A percentile compares a stretch with the other conserved stretches of the same genome.
These are phyloP conservation scores for Xerophyta viscosa DNA, from an alignment of 106 monocot genomes.

Conservation along the genomic window DNA sequence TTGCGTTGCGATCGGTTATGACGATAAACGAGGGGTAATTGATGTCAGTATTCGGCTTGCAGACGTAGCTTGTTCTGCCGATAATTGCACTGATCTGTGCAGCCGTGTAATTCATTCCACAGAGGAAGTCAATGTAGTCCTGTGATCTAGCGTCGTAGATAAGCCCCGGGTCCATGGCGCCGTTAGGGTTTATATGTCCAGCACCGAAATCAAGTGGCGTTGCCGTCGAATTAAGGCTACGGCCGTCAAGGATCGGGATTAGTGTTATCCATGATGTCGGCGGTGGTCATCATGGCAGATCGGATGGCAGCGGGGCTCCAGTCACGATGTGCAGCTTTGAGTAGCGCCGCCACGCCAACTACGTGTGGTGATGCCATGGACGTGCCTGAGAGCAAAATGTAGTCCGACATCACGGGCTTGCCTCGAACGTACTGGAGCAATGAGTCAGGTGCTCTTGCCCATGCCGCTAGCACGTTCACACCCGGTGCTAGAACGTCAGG, in stretches of 20 bases:
- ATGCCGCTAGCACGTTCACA: too few species aligned
- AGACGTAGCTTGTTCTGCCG: not conserved
- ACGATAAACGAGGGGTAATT: not conserved
- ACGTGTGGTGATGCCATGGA: slow-evolving; percentile 83
- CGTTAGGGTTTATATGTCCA: not conserved
- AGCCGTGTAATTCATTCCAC: not conserved
- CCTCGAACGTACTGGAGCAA: too few species aligned
- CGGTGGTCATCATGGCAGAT: not conserved
- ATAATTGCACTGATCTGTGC: not conserved
- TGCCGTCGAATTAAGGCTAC: not conserved
- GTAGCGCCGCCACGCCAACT: slow-evolving; percentile 57
- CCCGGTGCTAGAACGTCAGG: too few species aligned
- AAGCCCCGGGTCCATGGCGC: not conserved
- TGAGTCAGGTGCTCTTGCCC: too few species aligned
- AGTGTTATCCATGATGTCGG: not conserved
- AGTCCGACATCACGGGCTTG: too few species aligned
- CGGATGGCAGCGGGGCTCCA: slow-evolving; percentile 12
- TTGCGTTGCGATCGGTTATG: not conserved
- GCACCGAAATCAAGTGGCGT: slow-evolving; percentile 5
- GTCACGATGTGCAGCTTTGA: slow-evolving; percentile 49
- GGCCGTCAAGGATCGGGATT: not conserved
- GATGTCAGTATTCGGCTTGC: not conserved
- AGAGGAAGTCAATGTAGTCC: not conserved
- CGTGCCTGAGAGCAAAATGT: slow-evolving; percentile 48
- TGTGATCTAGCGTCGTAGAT: not conserved